A percentile compares a stretch with the other conserved stretches of the same genome.
Evolutionary conservation across 2,329 filamentous ascomycete genomes (phyloP).

Genomic region (Dothideomycetidae sp.): DNA sequence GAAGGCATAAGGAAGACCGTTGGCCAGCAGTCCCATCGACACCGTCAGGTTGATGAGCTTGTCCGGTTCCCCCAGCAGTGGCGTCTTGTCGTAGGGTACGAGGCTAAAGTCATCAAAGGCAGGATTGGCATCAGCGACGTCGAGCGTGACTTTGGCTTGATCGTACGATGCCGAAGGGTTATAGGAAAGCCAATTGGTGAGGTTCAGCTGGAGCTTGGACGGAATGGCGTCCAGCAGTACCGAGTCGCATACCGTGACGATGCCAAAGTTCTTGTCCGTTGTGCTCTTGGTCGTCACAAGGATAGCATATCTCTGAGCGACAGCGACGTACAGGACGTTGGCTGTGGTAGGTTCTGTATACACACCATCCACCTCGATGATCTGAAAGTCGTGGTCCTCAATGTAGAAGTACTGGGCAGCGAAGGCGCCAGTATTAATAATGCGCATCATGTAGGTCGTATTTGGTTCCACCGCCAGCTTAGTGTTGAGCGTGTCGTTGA

Average conservation of each 20-base stretch:
- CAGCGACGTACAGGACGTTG: constrained; percentile 49
- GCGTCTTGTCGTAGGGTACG: constrained; percentile 51
- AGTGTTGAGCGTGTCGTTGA: constrained; percentile 46
- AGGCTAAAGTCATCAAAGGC: constrained; percentile 62
- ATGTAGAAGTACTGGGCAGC: constrained; percentile 54
- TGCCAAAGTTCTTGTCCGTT: constrained; percentile 43
- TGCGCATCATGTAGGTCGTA: constrained; percentile 48
- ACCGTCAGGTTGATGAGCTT: constrained; percentile 45
- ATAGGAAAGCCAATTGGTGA: constrained; percentile 43
- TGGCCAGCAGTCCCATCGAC: constrained; percentile 50
- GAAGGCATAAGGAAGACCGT: constrained; percentile 50
- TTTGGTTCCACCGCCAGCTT: constrained; percentile 34
- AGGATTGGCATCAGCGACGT: constrained; percentile 45
- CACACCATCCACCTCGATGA: constrained; percentile 59
- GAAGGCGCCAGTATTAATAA: constrained; percentile 58
- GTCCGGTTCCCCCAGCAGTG: constrained; percentile 47
- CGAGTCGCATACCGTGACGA: constrained; percentile 27
- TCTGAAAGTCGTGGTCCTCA: constrained; percentile 49
- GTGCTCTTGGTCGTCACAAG: constrained; percentile 47
- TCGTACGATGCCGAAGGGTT: constrained; percentile 27
- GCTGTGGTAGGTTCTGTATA: constrained; percentile 46
- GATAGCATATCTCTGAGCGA: constrained; percentile 57
- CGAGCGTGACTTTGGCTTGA: constrained; percentile 33
- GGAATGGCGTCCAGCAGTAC: constrained; percentile 54
- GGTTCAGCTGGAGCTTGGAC: constrained; percentile 49